Evolutionary conservation across 2,329 filamentous ascomycete genomes (phyloP).

Genomic region (Madurella fahalii): DNA sequence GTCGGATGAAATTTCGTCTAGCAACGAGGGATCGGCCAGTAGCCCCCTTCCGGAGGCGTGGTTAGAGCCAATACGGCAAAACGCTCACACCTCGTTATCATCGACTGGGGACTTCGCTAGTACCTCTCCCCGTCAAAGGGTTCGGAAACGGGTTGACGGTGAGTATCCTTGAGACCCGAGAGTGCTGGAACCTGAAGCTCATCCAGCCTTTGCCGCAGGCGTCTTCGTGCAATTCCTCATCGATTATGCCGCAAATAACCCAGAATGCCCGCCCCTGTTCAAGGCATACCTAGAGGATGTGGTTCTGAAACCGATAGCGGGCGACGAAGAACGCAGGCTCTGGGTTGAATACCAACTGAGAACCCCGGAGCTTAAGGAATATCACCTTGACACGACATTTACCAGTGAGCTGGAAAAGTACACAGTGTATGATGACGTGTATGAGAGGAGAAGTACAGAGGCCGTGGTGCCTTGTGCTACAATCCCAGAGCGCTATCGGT

Average conservation of each 20-base stretch:
- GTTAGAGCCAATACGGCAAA: no score
- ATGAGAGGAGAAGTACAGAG: neutral
- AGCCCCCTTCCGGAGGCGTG: no score
- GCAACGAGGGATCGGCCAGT: no score
- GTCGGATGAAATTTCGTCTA: no score
- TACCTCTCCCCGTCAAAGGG: neutral
- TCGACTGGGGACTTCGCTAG: no score
- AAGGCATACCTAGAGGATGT: conserved; percentile 11
- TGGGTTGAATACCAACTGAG: conserved; percentile 4
- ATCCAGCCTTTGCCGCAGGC: neutral
- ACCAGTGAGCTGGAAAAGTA: conserved; percentile 5
- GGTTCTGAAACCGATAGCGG: conserved; percentile 5
- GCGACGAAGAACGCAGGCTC: neutral
- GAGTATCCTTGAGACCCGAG: neutral
- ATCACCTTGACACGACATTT: conserved; percentile 3
- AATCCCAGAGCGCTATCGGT: neutral
- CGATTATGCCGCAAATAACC: conserved; percentile 8
- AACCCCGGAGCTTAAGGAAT: conserved; percentile 8
- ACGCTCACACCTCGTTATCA: no score
- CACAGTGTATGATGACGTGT: conserved; percentile 6
- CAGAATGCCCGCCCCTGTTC: conserved; percentile 15
- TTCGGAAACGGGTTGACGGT: neutral
- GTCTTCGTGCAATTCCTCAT: conserved; percentile 12
- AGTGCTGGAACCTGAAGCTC: neutral
- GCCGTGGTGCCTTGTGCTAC: neutral